phyloP scores from a whole-genome alignment of 345 rosid genomes.

The Eucalyptus cloeziana region DNA sequence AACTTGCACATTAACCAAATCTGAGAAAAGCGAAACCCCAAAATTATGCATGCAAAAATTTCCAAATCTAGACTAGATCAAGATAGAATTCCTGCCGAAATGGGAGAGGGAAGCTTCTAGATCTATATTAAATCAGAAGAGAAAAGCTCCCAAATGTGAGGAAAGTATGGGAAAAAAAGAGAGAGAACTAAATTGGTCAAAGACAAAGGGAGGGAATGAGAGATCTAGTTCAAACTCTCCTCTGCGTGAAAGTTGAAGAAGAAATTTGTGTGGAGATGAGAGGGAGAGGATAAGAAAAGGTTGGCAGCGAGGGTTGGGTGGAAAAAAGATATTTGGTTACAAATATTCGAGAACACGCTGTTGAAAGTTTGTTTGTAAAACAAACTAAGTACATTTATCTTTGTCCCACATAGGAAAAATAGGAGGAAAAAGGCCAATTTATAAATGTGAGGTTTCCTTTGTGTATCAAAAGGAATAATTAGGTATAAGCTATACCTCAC shows the following conservation, averaged over 20 bases:
- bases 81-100: rapidly evolving
- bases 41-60: not conserved
- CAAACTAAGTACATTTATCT: too few relatives aligned
- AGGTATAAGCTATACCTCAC: too few relatives aligned
- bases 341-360: not conserved
- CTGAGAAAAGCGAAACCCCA: too few relatives aligned
- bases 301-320: not conserved
- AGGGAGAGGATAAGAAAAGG: not conserved
- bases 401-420: too few relatives aligned
- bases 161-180: rapidly evolving
- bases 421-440: too few relatives aligned
- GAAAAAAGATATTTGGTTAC: not conserved
- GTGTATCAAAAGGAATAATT: too few relatives aligned
- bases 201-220: not conserved
- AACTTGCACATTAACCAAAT: not conserved
- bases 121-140: too few relatives aligned
- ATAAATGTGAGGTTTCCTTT: too few relatives aligned
- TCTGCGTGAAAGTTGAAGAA: not conserved
- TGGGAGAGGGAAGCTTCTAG: not conserved
- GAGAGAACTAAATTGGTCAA: not conserved
- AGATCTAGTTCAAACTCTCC: not conserved
- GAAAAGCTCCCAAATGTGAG: not conserved
- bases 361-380: too few relatives aligned
- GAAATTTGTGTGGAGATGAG: not conserved
- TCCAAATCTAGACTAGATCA: not conserved